Conservation (phyloP, 169 alveolate genomes). For the Plasmodium ovale region DNA sequence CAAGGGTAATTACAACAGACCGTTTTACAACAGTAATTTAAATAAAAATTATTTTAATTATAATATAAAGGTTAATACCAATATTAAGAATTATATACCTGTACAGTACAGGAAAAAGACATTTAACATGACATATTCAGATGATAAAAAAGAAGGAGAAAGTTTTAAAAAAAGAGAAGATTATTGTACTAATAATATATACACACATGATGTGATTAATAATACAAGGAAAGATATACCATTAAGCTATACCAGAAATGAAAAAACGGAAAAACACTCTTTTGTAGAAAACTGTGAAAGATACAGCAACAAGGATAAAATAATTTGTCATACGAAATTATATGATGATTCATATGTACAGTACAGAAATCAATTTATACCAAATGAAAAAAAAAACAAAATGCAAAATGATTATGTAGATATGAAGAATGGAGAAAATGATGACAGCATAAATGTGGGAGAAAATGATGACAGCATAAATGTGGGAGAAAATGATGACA, state of each 20-base stretch:
- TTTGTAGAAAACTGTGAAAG: not conserved
- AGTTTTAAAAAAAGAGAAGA: not conserved
- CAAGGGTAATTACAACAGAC: not conserved
- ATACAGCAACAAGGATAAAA: not conserved
- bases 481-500: not conserved
- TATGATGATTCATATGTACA: not conserved
- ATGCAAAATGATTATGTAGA: not conserved
- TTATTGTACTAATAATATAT: not conserved
- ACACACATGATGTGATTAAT: not conserved
- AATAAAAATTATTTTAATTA: constrained; percentile 14
- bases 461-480: not conserved
- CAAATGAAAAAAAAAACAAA: not conserved
- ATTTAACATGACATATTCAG: not conserved
- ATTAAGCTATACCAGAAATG: not conserved
- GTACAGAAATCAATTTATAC: not conserved
- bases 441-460: no score
- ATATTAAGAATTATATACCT: not conserved
- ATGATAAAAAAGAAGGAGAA: not conserved
- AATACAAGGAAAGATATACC: not conserved
- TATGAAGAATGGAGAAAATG: not conserved
- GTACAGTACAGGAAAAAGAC: not conserved
- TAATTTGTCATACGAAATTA: not conserved
- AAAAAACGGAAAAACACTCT: constrained; percentile 48
- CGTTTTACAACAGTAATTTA: not conserved
- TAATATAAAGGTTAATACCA: not conserved